Percentiles rank a stretch among this genome's conserved stretches.
Conservation (phyloP, 225 moss, liverwort and hornwort species). For the Bryum argenteum region DNA sequence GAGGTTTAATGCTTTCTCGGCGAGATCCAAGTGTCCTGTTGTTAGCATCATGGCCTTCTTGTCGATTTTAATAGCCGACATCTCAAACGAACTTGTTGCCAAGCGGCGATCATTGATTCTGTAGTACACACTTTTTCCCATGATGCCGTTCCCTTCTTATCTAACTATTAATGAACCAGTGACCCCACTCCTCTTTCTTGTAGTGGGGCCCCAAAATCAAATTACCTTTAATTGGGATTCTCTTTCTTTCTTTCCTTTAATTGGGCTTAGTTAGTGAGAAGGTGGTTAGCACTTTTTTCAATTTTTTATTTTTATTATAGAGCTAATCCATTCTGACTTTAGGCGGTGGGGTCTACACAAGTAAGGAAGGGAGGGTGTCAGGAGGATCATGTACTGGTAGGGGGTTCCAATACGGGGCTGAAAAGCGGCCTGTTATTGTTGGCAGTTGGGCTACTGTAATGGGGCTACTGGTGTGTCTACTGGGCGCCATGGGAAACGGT, state of each 20-base stretch:
- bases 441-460: background rate
- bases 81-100: slow-evolving; percentile 17
- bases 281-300: no score
- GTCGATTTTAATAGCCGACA: slow-evolving; percentile 30
- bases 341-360: no score
- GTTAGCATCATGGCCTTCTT: background rate
- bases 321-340: no score
- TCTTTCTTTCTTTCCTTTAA: no score
- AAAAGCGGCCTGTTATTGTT: slow-evolving; percentile 17
- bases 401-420: slow-evolving; percentile 3
- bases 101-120: background rate
- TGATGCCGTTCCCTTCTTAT: background rate
- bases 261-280: no score
- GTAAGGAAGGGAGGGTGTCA: no score
- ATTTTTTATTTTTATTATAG: no score
- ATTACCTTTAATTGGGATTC: no score
- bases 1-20: no score
- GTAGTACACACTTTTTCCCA: background rate
- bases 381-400: background rate
- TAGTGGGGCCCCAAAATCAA: no score
- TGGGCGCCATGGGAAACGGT: slow-evolving; percentile 10
- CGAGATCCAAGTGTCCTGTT: background rate
- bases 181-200: background rate
- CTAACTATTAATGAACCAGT: background rate
- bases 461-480: background rate